Evolutionary conservation across 805 yeast species (phyloP), one percentile per base, ranked within the genome.

Genomic region (Candida golubevii): DNA sequence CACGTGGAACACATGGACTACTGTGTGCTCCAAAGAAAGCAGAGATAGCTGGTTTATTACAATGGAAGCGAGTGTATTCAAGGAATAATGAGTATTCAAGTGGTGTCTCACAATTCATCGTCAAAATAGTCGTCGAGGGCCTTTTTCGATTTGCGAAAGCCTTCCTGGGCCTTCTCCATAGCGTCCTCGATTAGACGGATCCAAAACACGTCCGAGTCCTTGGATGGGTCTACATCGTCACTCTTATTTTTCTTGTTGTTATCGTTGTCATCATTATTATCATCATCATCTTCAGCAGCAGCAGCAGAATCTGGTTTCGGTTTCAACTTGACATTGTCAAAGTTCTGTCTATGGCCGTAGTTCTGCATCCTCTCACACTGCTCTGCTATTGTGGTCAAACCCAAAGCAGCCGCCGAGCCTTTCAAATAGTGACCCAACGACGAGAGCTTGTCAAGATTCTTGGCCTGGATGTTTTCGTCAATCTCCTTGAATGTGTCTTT

Each of bases 311-410:
- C 23, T 18, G 23, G 3, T 29, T 41, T 47, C 13, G 54, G 44
- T 26, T 49, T 46, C 46, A 43, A 38, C 36, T 57, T 58, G 46
- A 61, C 67, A 44, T 66, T 59, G 46, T 71, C 75, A 42, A 65
- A 69, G 45, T 71, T 70, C 33, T 50, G 65, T 52, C 69, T 71
- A 47, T 79, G 78, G 18, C 96, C 98, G 52, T 87, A 80, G 61
- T 90, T 90, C 65, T 93, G 99, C 49, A 93, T 90, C 52, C 90
- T 74, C 64, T 90, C 99, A 66, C 99, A 93, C 55, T 89, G 85
- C 58, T 80, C 78, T 46, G 89, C 89, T 39, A 93, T 86, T 49
- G 82, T 80, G 36, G 78, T 79, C 45, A 93, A 73, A 2, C 99
- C 99, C 46, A 93, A 70, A 0, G 97, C 91, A 2, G 97, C 96